Percentiles rank a stretch among this genome's conserved stretches.
These are phyloP conservation scores for Fraxinus angustifolia DNA, from an alignment of 305 asterid genomes.

Conservation along the genomic window DNA sequence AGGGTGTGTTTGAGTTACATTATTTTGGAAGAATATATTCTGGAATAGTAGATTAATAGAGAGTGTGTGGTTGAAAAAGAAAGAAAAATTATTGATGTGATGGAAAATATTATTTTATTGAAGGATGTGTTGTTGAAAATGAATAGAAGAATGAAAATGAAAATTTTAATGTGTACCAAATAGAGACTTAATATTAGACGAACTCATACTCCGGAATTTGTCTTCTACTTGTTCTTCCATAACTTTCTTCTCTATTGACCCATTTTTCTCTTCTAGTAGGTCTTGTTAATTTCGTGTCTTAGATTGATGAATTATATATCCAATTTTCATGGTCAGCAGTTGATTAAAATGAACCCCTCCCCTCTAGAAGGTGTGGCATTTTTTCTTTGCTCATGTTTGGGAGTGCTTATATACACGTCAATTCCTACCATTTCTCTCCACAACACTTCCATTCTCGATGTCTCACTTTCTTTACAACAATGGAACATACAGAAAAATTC, in stretches of 20 bases:
- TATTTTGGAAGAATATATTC: too few relatives aligned
- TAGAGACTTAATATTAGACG: neutral
- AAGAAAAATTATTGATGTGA: too few relatives aligned
- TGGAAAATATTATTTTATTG: too few relatives aligned
- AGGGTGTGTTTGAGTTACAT: too few relatives aligned
- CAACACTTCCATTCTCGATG: neutral
- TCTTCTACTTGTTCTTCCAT: neutral
- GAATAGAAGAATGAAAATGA: too few relatives aligned
- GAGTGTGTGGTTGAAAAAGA: too few relatives aligned
- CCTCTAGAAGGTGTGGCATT: neutral
- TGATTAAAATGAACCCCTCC: neutral
- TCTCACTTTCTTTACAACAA: neutral
- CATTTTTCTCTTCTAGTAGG: conserved; percentile 2
- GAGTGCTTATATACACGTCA: neutral
- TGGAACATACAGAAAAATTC: neutral
- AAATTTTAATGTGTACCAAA: too few relatives aligned
- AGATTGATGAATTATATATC: neutral
- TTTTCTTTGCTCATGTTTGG: neutral
- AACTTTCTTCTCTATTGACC: conserved; percentile 4
- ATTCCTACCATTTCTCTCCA: neutral
- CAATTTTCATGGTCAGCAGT: neutral
- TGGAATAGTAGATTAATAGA: too few relatives aligned
- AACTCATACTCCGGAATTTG: neutral
- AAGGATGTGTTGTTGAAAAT: too few relatives aligned
- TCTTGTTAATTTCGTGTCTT: neutral